These are phyloP conservation scores for Funneliformis geosporum DNA, from an alignment of 192 early-diverging fungal genomes.

Conservation along the genomic window DNA sequence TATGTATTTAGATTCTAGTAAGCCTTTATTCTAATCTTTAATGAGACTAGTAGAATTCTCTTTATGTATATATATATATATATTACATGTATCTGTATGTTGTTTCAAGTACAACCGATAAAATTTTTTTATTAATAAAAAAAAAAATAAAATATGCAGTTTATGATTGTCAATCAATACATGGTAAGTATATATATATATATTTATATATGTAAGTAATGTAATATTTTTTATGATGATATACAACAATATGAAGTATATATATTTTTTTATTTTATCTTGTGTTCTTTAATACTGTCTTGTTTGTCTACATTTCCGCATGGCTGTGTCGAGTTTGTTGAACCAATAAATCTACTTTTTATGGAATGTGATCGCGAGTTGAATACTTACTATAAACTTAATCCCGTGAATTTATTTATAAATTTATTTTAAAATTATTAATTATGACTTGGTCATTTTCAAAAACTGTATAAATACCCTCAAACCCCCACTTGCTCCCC, in stretches of 20 bases:
- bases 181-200: neutral
- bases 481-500: constrained; percentile 14
- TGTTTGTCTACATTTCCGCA: constrained; percentile 7
- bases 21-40: neutral
- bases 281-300: neutral
- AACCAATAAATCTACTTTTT: constrained; percentile 14
- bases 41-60: neutral
- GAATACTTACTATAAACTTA: neutral
- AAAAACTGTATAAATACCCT: constrained; percentile 13
- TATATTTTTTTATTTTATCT: neutral
- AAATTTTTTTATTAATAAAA: too few species aligned
- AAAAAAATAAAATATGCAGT: neutral
- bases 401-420: constrained; percentile 3
- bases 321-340: constrained; percentile 19
- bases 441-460: neutral
- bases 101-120: neutral
- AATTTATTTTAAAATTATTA: neutral
- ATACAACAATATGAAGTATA: neutral
- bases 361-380: constrained; percentile 15
- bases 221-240: neutral
- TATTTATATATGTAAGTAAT: neutral
- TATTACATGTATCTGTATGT: too few species aligned
- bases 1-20: neutral
- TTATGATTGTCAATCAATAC: constrained; percentile 1
- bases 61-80: neutral